These are phyloP conservation scores for Rhodotorula glutinis DNA, from an alignment of 1,284 basidiomycete genomes.

Conservation along the genomic window DNA sequence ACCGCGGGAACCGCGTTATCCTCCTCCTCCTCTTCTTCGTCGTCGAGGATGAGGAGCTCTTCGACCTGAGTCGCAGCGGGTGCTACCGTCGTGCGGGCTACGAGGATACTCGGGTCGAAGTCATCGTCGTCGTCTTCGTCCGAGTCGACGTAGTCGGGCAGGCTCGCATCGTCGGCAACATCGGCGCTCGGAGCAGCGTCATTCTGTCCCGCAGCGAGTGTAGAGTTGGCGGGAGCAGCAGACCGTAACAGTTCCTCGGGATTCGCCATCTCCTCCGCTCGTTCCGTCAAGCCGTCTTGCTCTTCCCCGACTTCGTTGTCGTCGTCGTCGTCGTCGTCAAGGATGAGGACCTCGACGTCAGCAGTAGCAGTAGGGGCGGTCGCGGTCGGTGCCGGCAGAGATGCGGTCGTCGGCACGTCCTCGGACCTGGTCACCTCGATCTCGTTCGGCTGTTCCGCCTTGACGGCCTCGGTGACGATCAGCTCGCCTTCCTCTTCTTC, in stretches of 20 bases:
- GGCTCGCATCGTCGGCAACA: neutral
- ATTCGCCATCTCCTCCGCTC: neutral
- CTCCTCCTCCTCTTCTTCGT: neutral
- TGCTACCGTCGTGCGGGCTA: neutral
- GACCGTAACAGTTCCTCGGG: neutral
- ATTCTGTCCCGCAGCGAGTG: no score
- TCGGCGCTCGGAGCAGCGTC: neutral
- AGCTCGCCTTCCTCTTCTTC: neutral
- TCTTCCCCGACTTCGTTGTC: neutral
- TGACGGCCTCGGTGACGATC: neutral
- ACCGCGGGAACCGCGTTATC: neutral
- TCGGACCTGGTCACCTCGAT: neutral
- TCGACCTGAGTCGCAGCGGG: neutral
- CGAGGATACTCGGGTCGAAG: neutral
- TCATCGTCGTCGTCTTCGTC: slow-evolving; percentile 1
- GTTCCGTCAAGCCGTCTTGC: neutral
- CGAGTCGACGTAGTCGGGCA: slow-evolving; percentile 1
- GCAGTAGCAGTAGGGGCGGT: no score
- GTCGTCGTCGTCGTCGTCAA: neutral
- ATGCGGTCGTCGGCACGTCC: neutral
- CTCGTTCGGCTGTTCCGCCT: neutral
- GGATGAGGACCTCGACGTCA: neutral
- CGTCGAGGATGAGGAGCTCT: slow-evolving; percentile 1
- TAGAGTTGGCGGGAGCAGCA: no score
- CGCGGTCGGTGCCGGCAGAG: no score